These are phyloP conservation scores for Leucogyrophana mollusca DNA, from an alignment of 768 basidiomycete genomes.

Conservation along the genomic window DNA sequence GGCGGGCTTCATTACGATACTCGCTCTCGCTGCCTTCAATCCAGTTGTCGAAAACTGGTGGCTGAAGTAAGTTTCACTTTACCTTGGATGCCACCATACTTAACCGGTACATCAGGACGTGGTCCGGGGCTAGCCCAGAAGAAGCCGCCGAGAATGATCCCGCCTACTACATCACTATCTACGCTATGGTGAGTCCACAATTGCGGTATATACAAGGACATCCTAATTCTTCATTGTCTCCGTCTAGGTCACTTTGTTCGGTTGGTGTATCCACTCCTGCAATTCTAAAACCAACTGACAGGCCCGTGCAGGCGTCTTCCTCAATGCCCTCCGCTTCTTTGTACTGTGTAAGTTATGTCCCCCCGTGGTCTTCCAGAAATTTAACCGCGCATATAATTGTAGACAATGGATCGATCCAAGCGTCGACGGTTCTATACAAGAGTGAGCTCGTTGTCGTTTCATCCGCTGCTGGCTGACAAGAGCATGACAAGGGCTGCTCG, in stretches of 20 bases:
- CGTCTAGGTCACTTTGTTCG: constrained; percentile 35
- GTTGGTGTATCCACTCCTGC: constrained; percentile 17
- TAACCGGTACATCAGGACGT: constrained; percentile 38
- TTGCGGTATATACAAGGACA: constrained; percentile 4
- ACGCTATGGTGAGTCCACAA: constrained; percentile 52
- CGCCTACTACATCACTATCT: constrained; percentile 51
- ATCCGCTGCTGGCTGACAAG: not conserved
- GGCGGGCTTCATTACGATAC: constrained; percentile 49
- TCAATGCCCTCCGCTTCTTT: constrained; percentile 65
- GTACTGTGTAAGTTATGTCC: constrained; percentile 60
- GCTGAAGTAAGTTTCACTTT: constrained; percentile 43
- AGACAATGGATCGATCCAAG: constrained; percentile 80
- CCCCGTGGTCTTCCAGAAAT: not conserved
- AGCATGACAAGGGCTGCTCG: constrained; percentile 53
- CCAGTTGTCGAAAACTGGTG: constrained; percentile 76
- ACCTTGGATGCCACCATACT: constrained; percentile 13
- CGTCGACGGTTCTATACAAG: constrained; percentile 76
- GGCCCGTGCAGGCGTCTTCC: constrained; percentile 41
- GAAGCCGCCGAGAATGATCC: constrained; percentile 43
- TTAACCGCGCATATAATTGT: constrained; percentile 11
- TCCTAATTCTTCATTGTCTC: constrained; percentile 22
- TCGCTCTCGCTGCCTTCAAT: constrained; percentile 56
- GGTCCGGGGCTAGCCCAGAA: constrained; percentile 51
- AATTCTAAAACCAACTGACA: constrained; percentile 6
- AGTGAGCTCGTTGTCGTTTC: constrained; percentile 30